These are phyloP conservation scores for Candida suzukii DNA, from an alignment of 805 yeast species.

Conservation along the genomic window DNA sequence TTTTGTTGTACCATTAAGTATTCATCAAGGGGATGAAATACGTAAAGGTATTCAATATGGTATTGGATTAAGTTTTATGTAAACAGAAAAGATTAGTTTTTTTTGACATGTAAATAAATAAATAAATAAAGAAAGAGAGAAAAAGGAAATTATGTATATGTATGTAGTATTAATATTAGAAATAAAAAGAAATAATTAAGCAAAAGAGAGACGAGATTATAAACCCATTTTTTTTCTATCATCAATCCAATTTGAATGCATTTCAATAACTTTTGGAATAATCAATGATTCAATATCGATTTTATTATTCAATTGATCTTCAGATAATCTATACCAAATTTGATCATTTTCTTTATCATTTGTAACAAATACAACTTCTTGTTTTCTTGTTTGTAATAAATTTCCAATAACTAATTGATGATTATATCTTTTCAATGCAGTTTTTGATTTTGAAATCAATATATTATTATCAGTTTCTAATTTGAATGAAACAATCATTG, in stretches of 20 bases:
- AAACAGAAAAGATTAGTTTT: slow-evolving; percentile 8
- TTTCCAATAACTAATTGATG: slow-evolving; percentile 96
- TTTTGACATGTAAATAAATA: neutral
- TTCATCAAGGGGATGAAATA: slow-evolving; percentile 36
- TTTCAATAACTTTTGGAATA: slow-evolving; percentile 64
- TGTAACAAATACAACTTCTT: slow-evolving; percentile 80
- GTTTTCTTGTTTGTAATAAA: slow-evolving; percentile 78
- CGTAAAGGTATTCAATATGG: slow-evolving; percentile 55
- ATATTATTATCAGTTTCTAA: slow-evolving; percentile 79
- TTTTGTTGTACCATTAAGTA: slow-evolving; percentile 42
- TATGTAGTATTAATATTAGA: neutral
- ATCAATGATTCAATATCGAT: slow-evolving; percentile 73
- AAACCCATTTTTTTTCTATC: slow-evolving; percentile 18
- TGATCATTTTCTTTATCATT: slow-evolving; percentile 25
- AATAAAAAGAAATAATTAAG: neutral
- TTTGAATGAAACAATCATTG: slow-evolving; percentile 92
- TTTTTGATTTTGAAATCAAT: slow-evolving; percentile 65
- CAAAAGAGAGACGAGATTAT: slow-evolving; percentile 3
- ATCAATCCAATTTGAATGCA: slow-evolving; percentile 60
- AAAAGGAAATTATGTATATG: neutral
- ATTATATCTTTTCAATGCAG: slow-evolving; percentile 76
- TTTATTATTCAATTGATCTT: slow-evolving; percentile 29
- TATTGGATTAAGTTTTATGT: slow-evolving; percentile 51
- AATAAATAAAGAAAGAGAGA: neutral
- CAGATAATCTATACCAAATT: slow-evolving; percentile 45